Base-by-base conservation (phyloP, 2,329 filamentous ascomycete species). In the Triangularia verruculosa region DNA sequence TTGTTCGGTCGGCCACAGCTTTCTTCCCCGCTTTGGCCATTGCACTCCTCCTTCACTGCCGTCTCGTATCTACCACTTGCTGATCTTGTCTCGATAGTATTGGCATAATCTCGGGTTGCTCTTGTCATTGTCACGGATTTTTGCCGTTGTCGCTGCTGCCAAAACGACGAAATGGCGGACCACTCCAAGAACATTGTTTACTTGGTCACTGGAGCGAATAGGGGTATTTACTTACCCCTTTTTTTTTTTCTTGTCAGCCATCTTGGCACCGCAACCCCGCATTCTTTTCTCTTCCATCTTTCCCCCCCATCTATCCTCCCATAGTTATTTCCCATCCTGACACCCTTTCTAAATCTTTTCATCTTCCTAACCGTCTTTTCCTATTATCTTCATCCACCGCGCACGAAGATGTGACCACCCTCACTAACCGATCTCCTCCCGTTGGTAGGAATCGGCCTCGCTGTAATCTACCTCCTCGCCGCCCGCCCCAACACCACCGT, bases 131-230 rank as follows among this genome's bases (percentile, higher is more conserved):
- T n/a, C 6, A 9, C 34, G 32, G 20, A 20, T 20, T 47, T 20
- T 17, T 20, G 34, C n/a, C 39, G 54, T 39, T 17, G n/a, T n/a
- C 28, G 5, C 27, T 27, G 39, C 52, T 28, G 53, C 4, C 17
- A 47, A 47, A 20, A 4, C 0, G n/a, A 4, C 32, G 65, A n/a
- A 13, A 72, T 72, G 70, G 52, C 66, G 8, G 64, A 68, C 9
- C 24, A 57, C 22, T 25, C 51, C 12, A 27, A 20, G 11, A 67
- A 67, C 61, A 72, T 69, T 30, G 65, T 72, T 58, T 74, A 72
- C 66, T 69, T 73, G 58, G 64, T 74, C 61, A 73, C 72, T 2
- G 71, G 72, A 43, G 69, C 71, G 24, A 74, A 74, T 70, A 70
- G 68, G 69, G 72, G 71, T 71, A 70, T 67, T 66, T 52, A 52